These are phyloP conservation scores for Lactarius akahatsu DNA, from an alignment of 768 basidiomycete genomes.

Conservation along the genomic window DNA sequence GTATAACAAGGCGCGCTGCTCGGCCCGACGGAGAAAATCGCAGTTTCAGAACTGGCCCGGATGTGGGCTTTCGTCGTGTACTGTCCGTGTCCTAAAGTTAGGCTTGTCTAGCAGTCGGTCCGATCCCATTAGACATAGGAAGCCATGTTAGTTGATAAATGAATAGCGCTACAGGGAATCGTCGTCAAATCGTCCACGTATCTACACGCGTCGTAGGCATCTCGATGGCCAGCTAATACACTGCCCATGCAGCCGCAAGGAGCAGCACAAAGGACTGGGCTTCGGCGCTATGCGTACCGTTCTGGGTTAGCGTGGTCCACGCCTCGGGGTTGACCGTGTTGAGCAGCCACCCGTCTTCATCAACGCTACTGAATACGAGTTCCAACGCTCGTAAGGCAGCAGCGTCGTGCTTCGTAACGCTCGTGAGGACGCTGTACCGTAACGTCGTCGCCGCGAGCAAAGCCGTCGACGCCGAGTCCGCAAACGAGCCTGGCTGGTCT, in stretches of 20 bases:
- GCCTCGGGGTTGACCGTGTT: conserved; percentile 23
- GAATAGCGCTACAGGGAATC: neutral
- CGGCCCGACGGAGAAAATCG: too few relatives aligned
- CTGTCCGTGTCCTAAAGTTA: too few relatives aligned
- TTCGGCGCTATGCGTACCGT: conserved; percentile 26
- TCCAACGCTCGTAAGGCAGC: conserved; percentile 43
- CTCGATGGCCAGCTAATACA: neutral
- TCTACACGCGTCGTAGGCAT: neutral
- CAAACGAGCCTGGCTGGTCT: conserved; percentile 49
- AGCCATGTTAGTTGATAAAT: neutral
- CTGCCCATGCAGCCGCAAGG: conserved; percentile 28
- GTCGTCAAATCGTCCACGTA: neutral
- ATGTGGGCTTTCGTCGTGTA: neutral
- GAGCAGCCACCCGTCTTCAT: conserved; percentile 33
- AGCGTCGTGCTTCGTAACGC: conserved; percentile 39
- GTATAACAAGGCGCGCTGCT: too few relatives aligned
- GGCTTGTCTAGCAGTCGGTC: neutral
- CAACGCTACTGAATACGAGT: conserved; percentile 41
- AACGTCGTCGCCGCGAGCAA: conserved; percentile 57
- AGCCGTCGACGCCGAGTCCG: conserved; percentile 55
- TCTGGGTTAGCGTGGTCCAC: conserved; percentile 3
- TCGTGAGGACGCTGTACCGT: conserved; percentile 48
- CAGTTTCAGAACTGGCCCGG: neutral
- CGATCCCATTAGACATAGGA: neutral
- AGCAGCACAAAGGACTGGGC: conserved; percentile 30